Percentiles rank a stretch among this genome's conserved stretches.
These are phyloP conservation scores for Pseudonitzschia multiseries DNA, from an alignment of 108 stramenopile genomes.

Conservation along the genomic window DNA sequence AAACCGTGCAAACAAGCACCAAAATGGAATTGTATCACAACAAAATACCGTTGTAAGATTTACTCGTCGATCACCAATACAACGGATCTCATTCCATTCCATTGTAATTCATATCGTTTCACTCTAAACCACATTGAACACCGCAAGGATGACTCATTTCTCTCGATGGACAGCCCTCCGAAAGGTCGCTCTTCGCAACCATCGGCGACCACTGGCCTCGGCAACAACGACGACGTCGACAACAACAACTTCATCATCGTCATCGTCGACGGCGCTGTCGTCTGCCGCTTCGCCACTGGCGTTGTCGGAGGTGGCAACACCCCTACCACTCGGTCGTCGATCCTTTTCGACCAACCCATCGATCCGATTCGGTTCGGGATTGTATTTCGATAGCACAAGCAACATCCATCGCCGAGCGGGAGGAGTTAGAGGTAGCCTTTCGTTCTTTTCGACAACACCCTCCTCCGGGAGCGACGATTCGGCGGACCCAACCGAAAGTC, in stretches of 20 bases:
- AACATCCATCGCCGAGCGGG: not conserved
- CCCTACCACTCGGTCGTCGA: not conserved
- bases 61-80: too few species aligned
- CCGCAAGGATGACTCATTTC: not conserved
- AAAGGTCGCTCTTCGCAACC: not conserved
- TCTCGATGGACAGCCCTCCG: slow-evolving; percentile 8
- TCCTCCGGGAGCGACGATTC: not conserved
- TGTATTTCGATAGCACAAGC: not conserved
- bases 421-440: not conserved
- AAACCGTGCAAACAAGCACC: too few species aligned
- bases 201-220: not conserved
- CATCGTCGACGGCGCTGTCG: not conserved
- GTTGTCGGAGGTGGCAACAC: not conserved
- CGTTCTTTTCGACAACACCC: not conserved
- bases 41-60: too few species aligned
- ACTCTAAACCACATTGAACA: too few species aligned
- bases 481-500: not conserved
- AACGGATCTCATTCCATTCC: too few species aligned
- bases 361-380: not conserved
- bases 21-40: too few species aligned
- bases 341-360: not conserved
- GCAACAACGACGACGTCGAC: not conserved
- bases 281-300: not conserved
- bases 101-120: too few species aligned
- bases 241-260: too few species aligned